Evolutionary conservation across 345 rosid species (phyloP).

Genomic region (Rhodomyrtus tomentosa): DNA sequence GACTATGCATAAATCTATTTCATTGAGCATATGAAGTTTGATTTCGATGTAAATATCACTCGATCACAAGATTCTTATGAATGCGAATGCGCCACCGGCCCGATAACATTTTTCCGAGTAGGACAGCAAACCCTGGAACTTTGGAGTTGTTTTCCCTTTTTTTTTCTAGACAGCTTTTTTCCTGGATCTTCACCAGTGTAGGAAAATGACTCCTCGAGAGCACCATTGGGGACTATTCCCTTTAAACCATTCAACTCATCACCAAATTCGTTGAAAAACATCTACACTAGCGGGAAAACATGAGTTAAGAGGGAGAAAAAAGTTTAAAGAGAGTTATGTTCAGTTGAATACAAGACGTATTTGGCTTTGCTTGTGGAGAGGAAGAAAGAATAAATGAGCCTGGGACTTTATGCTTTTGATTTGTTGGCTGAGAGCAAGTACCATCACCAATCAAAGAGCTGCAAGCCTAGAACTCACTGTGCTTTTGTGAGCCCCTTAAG

Average conservation of each 20-base stretch:
- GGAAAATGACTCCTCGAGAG: not conserved
- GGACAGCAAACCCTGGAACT: not conserved
- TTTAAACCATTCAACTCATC: not conserved
- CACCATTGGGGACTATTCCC: not conserved
- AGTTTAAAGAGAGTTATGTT: not conserved
- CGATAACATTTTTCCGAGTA: not conserved
- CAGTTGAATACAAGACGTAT: not conserved
- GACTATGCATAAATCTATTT: not conserved
- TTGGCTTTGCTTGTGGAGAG: slow-evolving; percentile 1
- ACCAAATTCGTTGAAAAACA: not conserved
- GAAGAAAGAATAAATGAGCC: not conserved
- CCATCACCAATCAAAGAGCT: not conserved
- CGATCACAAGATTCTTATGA: not conserved
- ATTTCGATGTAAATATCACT: not conserved
- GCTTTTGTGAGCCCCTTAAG: not conserved
- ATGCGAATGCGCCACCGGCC: not conserved
- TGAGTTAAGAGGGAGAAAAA: not conserved
- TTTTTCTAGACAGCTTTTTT: not conserved
- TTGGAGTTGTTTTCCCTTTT: not conserved
- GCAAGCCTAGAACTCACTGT: not conserved
- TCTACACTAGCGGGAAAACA: not conserved
- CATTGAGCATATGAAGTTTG: not conserved
- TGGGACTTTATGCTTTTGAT: not conserved
- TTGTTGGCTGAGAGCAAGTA: not conserved
- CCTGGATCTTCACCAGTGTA: not conserved